Evolutionary conservation across 2,329 filamentous ascomycete genomes (phyloP), one percentile per base, ranked within the genome.

Genomic region (Exophiala xenobiotica): DNA sequence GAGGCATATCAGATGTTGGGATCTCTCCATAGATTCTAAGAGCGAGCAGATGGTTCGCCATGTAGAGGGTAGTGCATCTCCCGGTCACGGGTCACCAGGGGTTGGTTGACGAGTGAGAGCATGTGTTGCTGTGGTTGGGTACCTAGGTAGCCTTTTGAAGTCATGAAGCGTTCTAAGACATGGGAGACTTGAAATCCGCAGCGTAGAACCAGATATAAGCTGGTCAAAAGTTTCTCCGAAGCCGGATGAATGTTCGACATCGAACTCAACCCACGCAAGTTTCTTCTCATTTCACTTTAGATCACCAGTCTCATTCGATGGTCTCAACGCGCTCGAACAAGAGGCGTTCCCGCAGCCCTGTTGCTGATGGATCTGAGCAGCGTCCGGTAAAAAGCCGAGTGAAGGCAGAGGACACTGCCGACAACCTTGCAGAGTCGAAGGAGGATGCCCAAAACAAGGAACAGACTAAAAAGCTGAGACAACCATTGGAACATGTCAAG

Each of bases 261-360:
- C n/a, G n/a, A n/a, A n/a, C n/a, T n/a, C n/a, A n/a, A n/a, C n/a
- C n/a, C n/a, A n/a, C n/a, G n/a, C n/a, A n/a, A n/a, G n/a, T n/a
- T n/a, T n/a, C n/a, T n/a, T n/a, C n/a, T n/a, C n/a, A n/a, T n/a
- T n/a, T n/a, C n/a, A n/a, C n/a, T n/a, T n/a, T n/a, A n/a, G n/a
- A n/a, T n/a, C n/a, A n/a, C n/a, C n/a, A n/a, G n/a, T n/a, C n/a
- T n/a, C n/a, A 41, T n/a, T 31, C 37, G 27, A 54, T 50, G 46
- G 51, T 54, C 12, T 46, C 51, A 18, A 54, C 51, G 4, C 31
- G 51, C 3, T 54, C 46, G 14, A 49, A 40, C 24, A 54, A 54
- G 11, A 43, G 51, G 23, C 46, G 31, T 39, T 49, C 51, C 7
- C 51, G 23, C 46, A 54, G 45, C 33, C 51, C 45, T 6, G 45